Base-by-base conservation (phyloP, 768 basidiomycete genomes). In the Tricholoma hemisulphureum region DNA sequence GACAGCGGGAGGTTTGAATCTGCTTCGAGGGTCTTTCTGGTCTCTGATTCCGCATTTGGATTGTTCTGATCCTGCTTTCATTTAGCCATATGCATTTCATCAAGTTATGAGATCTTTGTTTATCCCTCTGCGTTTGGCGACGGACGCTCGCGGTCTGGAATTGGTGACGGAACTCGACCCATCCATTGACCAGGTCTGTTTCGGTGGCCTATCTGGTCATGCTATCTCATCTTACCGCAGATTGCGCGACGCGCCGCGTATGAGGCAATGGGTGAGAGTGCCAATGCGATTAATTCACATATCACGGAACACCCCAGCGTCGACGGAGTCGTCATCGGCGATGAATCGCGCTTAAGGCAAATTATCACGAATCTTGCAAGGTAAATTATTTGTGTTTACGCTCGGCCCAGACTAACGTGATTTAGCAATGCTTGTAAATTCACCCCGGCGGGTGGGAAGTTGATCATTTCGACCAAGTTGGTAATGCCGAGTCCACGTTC, bases 1-100 rank as follows among this genome's bases (percentile, higher is more conserved):
- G 92, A 95, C 64, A 89, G 88, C 56, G 91, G 91, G 3, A 83
- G 85, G 53, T 96, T 97, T 63, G 88, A 91, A 68, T 85, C 83
- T 24, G 80, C 83, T 18, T 78, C 77, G 8, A 77, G 80, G 73
- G 83, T 83, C 48, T 64, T 18, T 53, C 28, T 35, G 48, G 8
- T 48, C 55, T 39, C 24, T 57, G 13, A 35, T 46, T 21, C 7
- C 32, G 46, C 14, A 53, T 55, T 26, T 35, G 14, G 35, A 51
- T n/a, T 45, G 56, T 37, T 53, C 65, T 48, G 35, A 58, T 10
- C 32, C 55, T 34, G 16, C 32, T 32, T 46, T 23, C n/a, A 35
- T 61, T 6, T 58, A 84, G 80, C 89, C 89, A 7, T 92, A 89
- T 70, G 76, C 83, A 9, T 91, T 91, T 66, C 90, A 92, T 68